Evolutionary conservation across 441 rosid genomes (phyloP).

Genomic region (Bocquillonia castaneifolia): DNA sequence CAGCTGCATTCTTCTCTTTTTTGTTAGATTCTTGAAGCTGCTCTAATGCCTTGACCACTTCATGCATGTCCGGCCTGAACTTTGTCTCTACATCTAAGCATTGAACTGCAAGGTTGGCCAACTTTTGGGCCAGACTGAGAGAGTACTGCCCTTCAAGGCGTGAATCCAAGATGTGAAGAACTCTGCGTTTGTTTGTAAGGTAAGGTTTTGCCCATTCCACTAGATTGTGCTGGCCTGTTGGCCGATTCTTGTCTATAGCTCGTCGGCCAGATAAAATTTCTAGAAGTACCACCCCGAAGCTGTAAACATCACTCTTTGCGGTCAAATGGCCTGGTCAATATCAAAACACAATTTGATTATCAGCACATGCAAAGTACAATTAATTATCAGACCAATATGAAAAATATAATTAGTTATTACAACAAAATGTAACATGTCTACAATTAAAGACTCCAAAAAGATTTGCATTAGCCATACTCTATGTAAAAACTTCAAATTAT

Average conservation of each 20-base stretch:
- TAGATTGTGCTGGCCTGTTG: conserved; percentile 61
- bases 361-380: background rate
- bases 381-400: background rate
- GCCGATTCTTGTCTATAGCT: conserved; percentile 66
- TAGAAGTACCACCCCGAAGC: conserved; percentile 72
- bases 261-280: conserved; percentile 64
- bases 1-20: conserved; percentile 5
- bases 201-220: conserved; percentile 72
- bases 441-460: background rate
- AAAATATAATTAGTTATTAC: background rate
- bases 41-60: conserved; percentile 48
- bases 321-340: conserved; percentile 51
- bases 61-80: conserved; percentile 58
- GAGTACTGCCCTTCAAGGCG: conserved; percentile 64
- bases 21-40: conserved; percentile 18
- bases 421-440: background rate
- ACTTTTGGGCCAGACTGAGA: conserved; percentile 40
- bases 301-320: conserved; percentile 68
- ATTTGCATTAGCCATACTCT: too few species aligned
- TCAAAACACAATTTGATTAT: conserved; percentile 2
- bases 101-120: conserved; percentile 47
- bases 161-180: conserved; percentile 46
- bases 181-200: conserved; percentile 53
- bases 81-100: conserved; percentile 49
- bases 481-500: background rate